Evolutionary conservation across 2,329 filamentous ascomycete species (phyloP), one percentile per base, ranked within the genome.

Genomic region (Alternaria infectoria): DNA sequence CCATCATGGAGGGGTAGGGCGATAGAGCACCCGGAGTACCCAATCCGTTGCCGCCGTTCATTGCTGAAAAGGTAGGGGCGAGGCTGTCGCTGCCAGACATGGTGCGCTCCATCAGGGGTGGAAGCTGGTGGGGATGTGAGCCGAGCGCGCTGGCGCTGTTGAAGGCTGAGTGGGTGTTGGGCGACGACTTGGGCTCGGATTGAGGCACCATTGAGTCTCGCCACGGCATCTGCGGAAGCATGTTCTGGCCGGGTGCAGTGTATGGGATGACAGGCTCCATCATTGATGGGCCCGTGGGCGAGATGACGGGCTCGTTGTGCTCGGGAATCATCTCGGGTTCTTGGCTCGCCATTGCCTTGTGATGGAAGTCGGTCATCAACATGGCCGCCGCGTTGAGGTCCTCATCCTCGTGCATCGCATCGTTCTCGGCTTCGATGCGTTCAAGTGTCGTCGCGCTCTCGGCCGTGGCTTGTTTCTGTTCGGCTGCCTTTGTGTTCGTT

Each of bases 381-480:
- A 98, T 97, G 72, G 96, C 96, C 72, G 96, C 96, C 74, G 95
- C 93, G 86, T 99, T 95, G 77, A 97, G 91, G 81, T 97, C 96
- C 77, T 97, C 94, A 80, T 97, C 96, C 77, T 97, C 94, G 51
- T 63, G 57, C 82, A 95, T 91, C 79, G 90, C 91, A 80, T 97
- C 95, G 80, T 90, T 92, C 82, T 90, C 92, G 75, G 91, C 92
- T 82, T 97, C 93, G 77, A 98, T 93, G 81, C 97, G 93, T 83
- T 97, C 94, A 74, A 97, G 84, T 56, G 93, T 91, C 59, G 93
- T 91, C 50, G 93, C 90, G 52, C 93, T 90, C 78, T 98, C 96
- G 72, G 97, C 88, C 67, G 90, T 88, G 77, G 96, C 89, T 43
- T 86, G 56, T 84, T 97, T 97, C 17, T 67, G 62, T 49, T 67